Percentiles rank a stretch among this genome's conserved stretches.
phyloP scores from a whole-genome alignment of 169 alveolate species.

The Cryptosporidium ubiquitum region DNA sequence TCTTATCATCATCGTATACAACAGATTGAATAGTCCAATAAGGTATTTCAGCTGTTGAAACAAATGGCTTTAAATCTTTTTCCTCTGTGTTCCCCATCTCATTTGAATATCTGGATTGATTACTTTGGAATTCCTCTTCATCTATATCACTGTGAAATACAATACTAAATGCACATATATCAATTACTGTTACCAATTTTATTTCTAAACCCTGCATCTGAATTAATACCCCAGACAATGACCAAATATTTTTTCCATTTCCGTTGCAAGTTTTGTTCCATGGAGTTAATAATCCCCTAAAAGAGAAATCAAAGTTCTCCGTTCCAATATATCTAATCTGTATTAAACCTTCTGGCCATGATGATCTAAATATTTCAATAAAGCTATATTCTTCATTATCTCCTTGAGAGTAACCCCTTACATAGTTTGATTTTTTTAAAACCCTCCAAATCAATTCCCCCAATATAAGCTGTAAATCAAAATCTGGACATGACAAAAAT shows the following conservation, averaged over 20 bases:
- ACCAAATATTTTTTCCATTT: slow-evolving; percentile 71
- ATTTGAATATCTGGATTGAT: not conserved
- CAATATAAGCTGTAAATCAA: slow-evolving; percentile 58
- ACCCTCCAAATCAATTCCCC: slow-evolving; percentile 66
- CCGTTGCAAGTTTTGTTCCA: slow-evolving; percentile 72
- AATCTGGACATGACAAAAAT: slow-evolving; percentile 56
- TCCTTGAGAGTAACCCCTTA: not conserved
- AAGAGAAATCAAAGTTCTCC: slow-evolving; percentile 62
- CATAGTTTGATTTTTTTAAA: slow-evolving; percentile 7
- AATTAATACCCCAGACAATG: slow-evolving; percentile 47
- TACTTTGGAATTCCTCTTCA: slow-evolving; percentile 2
- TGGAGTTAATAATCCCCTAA: slow-evolving; percentile 66
- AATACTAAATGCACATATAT: slow-evolving; percentile 69
- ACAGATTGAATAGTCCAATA: slow-evolving; percentile 68
- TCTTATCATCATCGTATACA: slow-evolving; percentile 5
- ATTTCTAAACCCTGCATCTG: slow-evolving; percentile 19
- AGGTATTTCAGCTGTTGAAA: slow-evolving; percentile 66
- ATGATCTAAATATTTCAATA: slow-evolving; percentile 39
- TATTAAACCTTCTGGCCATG: slow-evolving; percentile 70
- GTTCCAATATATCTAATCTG: slow-evolving; percentile 45
- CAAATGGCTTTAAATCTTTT: slow-evolving; percentile 14
- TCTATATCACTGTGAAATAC: slow-evolving; percentile 45
- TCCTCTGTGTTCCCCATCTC: slow-evolving; percentile 8
- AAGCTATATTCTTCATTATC: slow-evolving; percentile 17
- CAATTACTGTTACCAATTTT: slow-evolving; percentile 20